A percentile compares a stretch with the other conserved stretches of the same genome.
These are phyloP conservation scores for Brassica incana DNA, from an alignment of 345 rosid genomes.

Conservation along the genomic window DNA sequence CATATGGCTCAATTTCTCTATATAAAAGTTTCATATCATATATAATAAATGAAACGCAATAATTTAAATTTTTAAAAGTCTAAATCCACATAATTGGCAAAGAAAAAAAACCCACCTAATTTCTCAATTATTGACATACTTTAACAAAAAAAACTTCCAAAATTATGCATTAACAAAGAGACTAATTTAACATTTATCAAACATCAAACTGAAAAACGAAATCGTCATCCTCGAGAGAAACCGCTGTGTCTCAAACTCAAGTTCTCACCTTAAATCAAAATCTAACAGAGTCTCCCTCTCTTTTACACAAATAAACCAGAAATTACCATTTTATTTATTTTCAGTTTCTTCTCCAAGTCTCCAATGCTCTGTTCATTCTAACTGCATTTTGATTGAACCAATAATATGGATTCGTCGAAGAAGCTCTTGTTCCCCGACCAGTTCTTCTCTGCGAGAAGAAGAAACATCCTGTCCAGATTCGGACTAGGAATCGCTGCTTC, in stretches of 20 bases:
- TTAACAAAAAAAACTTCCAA: not conserved
- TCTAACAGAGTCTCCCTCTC: slow-evolving; percentile 20
- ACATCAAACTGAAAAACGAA: not conserved
- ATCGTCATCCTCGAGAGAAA: slow-evolving; percentile 9
- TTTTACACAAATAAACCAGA: slow-evolving; percentile 3
- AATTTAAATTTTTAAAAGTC: not conserved
- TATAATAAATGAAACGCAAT: not conserved
- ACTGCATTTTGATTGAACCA: not conserved
- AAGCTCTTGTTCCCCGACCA: slow-evolving; percentile 47
- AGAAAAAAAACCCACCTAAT: not conserved
- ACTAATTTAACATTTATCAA: not conserved
- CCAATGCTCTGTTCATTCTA: not conserved
- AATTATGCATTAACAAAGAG: not conserved
- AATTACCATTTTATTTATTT: not conserved
- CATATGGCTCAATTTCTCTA: too few relatives aligned
- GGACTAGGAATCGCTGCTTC: slow-evolving; percentile 52
- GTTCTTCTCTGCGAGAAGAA: slow-evolving; percentile 43
- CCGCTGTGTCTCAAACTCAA: slow-evolving; percentile 17
- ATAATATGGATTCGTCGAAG: slow-evolving; percentile 49
- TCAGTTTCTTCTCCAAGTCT: slow-evolving; percentile 27
- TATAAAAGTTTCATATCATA: too few relatives aligned
- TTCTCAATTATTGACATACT: slow-evolving; percentile 13
- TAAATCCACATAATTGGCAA: not conserved
- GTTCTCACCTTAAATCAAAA: slow-evolving; percentile 6
- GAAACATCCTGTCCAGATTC: slow-evolving; percentile 52